Conservation (phyloP, 2,329 filamentous ascomycete species). For the Fusarium torulosum region DNA sequence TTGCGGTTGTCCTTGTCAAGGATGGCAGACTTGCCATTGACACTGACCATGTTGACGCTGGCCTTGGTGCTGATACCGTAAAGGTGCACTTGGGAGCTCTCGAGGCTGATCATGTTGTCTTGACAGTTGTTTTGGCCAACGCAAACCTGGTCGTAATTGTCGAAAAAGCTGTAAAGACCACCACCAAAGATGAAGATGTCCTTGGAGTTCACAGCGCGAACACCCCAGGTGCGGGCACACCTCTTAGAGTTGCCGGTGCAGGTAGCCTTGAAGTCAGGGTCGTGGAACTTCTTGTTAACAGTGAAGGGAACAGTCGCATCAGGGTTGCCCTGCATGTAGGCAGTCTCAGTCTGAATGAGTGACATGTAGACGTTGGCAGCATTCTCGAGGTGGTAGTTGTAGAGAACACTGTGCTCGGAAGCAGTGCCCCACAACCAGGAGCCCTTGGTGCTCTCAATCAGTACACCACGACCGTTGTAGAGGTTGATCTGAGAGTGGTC, state of each 20-base stretch:
- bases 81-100: constrained; percentile 74
- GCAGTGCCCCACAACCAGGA: constrained; percentile 86
- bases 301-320: constrained; percentile 75
- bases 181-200: constrained; percentile 78
- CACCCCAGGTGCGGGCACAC: constrained; percentile 82
- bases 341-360: constrained; percentile 89
- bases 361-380: constrained; percentile 85
- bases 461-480: constrained; percentile 87
- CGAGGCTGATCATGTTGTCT: constrained; percentile 80
- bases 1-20: constrained; percentile 73
- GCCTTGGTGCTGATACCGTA: constrained; percentile 82
- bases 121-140: constrained; percentile 78
- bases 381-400: constrained; percentile 87
- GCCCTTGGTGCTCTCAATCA: constrained; percentile 79
- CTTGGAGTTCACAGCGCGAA: constrained; percentile 75
- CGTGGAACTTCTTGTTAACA: constrained; percentile 67
- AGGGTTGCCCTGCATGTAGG: constrained; percentile 88
- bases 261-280: constrained; percentile 73
- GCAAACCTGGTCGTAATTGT: constrained; percentile 82
- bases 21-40: constrained; percentile 67
- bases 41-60: constrained; percentile 77
- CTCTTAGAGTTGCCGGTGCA: constrained; percentile 61
- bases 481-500: constrained; percentile 85
- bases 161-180: constrained; percentile 85
- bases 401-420: constrained; percentile 75